A percentile compares a stretch with the other conserved stretches of the same genome.
Conservation (phyloP, 2,329 filamentous ascomycete species). For the Blumeriella jaapii region DNA sequence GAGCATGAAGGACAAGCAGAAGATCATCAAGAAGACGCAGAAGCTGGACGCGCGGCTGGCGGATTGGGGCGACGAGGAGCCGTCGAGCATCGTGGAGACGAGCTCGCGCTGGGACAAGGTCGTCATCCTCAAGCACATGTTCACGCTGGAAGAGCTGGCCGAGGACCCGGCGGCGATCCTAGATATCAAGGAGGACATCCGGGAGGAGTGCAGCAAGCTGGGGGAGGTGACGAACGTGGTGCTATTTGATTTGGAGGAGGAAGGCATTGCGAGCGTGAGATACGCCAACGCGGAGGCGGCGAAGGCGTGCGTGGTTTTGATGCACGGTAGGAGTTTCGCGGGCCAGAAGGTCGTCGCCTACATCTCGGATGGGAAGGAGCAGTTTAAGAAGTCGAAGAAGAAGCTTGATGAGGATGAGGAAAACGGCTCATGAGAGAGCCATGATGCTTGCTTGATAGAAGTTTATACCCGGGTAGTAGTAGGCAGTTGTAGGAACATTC, state of each 20-base stretch:
- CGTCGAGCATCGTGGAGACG: slow-evolving; percentile 44
- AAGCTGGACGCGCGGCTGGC: slow-evolving; percentile 84
- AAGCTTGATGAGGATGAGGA: slow-evolving; percentile 29
- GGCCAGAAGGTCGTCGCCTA: slow-evolving; percentile 61
- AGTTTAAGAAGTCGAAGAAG: slow-evolving; percentile 57
- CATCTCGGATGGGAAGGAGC: slow-evolving; percentile 58
- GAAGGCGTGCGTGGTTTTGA: slow-evolving; percentile 56
- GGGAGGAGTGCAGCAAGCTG: slow-evolving; percentile 77
- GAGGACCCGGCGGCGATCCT: slow-evolving; percentile 73
- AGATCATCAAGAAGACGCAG: slow-evolving; percentile 84
- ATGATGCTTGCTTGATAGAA: too few species aligned
- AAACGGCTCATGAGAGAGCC: neutral
- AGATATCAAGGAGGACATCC: slow-evolving; percentile 90
- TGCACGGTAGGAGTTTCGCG: slow-evolving; percentile 73
- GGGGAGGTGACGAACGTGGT: slow-evolving; percentile 86
- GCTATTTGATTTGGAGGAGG: slow-evolving; percentile 74
- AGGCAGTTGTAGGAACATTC: too few species aligned
- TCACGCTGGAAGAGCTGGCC: slow-evolving; percentile 73
- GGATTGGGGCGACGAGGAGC: slow-evolving; percentile 90
- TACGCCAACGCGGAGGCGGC: slow-evolving; percentile 66
- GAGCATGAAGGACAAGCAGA: slow-evolving; percentile 63
- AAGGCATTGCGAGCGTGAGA: slow-evolving; percentile 75
- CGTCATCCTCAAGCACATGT: slow-evolving; percentile 87
- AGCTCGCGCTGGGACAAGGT: slow-evolving; percentile 60
- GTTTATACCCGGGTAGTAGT: too few species aligned